Evolutionary conservation across 2,329 filamentous ascomycete genomes (phyloP).

Genomic region (Orbilia blumenaviensis): DNA sequence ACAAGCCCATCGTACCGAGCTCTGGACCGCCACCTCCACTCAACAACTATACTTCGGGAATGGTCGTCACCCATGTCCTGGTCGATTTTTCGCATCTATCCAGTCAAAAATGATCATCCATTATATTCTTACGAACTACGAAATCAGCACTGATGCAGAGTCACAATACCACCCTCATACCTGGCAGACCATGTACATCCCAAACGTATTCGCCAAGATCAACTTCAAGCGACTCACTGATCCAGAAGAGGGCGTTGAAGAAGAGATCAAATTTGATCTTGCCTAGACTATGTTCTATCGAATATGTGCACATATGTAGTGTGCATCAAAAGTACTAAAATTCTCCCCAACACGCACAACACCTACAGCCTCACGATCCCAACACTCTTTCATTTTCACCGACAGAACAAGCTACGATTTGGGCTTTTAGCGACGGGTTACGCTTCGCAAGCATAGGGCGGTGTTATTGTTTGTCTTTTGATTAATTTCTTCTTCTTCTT

Average conservation of each 20-base stretch:
- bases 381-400: neutral
- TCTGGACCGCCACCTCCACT: constrained; percentile 49
- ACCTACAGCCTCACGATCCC: neutral
- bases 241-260: constrained; percentile 40
- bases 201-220: constrained; percentile 37
- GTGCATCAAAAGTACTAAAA: too few species aligned
- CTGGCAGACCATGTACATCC: constrained; percentile 52
- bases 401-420: neutral
- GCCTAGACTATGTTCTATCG: neutral
- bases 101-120: constrained; percentile 49
- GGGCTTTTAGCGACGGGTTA: neutral
- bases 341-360: neutral
- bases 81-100: constrained; percentile 51
- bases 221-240: constrained; percentile 40
- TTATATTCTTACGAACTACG: constrained; percentile 47
- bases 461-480: constrained; percentile 1
- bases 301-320: neutral
- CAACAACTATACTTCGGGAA: constrained; percentile 51
- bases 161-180: constrained; percentile 34
- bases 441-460: neutral
- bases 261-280: constrained; percentile 47
- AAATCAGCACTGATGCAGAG: constrained; percentile 22
- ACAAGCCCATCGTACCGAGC: constrained; percentile 28
- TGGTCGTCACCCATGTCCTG: constrained; percentile 47
- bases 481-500: neutral